A percentile compares a stretch with the other conserved stretches of the same genome.
Evolutionary conservation across 768 basidiomycete species (phyloP).

Genomic region (Candolleomyces efflorescens): DNA sequence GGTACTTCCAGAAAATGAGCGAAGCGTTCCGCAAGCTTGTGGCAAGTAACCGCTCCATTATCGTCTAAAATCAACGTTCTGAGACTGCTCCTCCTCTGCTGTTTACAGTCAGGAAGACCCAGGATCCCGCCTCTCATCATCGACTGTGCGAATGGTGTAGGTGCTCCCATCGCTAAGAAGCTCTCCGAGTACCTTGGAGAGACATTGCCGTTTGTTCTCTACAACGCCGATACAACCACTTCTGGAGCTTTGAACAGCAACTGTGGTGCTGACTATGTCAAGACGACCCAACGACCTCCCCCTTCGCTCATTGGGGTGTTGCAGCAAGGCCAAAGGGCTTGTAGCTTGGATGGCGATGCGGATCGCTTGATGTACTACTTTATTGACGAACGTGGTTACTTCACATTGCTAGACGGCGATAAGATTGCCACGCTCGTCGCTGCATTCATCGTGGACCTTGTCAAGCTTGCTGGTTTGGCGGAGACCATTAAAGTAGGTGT

Average conservation of each 20-base stretch:
- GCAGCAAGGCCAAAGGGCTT: slow-evolving; percentile 73
- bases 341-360: slow-evolving; percentile 96
- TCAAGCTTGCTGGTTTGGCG: slow-evolving; percentile 80
- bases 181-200: slow-evolving; percentile 57
- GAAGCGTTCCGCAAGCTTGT: slow-evolving; percentile 82
- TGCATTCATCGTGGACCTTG: slow-evolving; percentile 86
- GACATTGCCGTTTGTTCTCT: slow-evolving; percentile 57
- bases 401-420: slow-evolving; percentile 95
- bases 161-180: slow-evolving; percentile 63
- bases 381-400: slow-evolving; percentile 68
- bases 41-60: slow-evolving; percentile 42
- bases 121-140: slow-evolving; percentile 62
- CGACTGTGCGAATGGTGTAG: slow-evolving; percentile 99
- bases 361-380: slow-evolving; percentile 97
- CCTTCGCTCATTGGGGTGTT: slow-evolving; percentile 64
- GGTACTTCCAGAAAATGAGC: slow-evolving; percentile 81
- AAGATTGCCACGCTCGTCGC: slow-evolving; percentile 96
- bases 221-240: slow-evolving; percentile 63
- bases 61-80: slow-evolving; percentile 1
- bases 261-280: slow-evolving; percentile 97
- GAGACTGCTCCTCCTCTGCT: not conserved
- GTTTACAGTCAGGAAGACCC: slow-evolving; percentile 51
- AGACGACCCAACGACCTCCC: slow-evolving; percentile 86
- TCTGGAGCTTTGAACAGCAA: slow-evolving; percentile 75
- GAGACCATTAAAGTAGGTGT: slow-evolving; percentile 81